Evolutionary conservation across 768 basidiomycete species (phyloP).

Genomic region (Ephemerocybe angulata): DNA sequence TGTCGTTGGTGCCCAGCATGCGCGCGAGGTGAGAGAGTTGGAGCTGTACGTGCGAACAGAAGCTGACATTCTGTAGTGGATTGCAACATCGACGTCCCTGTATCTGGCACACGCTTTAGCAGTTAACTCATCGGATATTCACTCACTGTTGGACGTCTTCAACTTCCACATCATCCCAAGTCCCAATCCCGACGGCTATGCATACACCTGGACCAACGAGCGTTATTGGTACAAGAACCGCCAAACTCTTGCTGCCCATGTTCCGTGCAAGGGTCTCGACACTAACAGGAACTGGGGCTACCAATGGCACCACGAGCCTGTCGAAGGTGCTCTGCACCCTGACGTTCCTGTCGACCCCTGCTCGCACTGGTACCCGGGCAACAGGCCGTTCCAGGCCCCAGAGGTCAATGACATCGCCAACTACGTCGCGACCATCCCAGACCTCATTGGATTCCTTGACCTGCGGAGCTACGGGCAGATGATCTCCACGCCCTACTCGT

Average conservation of each 20-base stretch:
- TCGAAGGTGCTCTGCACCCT: conserved; percentile 15
- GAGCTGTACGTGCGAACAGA: background rate
- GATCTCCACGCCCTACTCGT: conserved; percentile 76
- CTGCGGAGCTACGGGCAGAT: conserved; percentile 82
- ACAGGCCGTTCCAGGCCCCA: conserved; percentile 67
- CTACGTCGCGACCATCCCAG: conserved; percentile 51
- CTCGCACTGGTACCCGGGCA: conserved; percentile 73
- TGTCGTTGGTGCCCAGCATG: conserved; percentile 70
- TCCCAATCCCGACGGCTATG: conserved; percentile 72
- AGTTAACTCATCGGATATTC: conserved; percentile 41
- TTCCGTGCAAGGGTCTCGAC: conserved; percentile 67
- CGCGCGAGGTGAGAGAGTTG: conserved; percentile 54
- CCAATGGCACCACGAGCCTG: conserved; percentile 52
- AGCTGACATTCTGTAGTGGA: conserved; percentile 54
- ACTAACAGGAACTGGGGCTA: conserved; percentile 81
- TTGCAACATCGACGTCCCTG: conserved; percentile 68
- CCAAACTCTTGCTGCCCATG: conserved; percentile 44
- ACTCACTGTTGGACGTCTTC: conserved; percentile 52
- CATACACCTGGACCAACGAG: conserved; percentile 67
- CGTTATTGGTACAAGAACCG: conserved; percentile 80
- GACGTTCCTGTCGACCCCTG: conserved; percentile 50
- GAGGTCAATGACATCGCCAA: conserved; percentile 76
- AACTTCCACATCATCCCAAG: conserved; percentile 67
- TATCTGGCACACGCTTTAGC: conserved; percentile 73
- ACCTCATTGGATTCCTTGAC: conserved; percentile 66